Conservation (phyloP, 176 grass and related monocot species). For the Triticum dicoccoides region DNA sequence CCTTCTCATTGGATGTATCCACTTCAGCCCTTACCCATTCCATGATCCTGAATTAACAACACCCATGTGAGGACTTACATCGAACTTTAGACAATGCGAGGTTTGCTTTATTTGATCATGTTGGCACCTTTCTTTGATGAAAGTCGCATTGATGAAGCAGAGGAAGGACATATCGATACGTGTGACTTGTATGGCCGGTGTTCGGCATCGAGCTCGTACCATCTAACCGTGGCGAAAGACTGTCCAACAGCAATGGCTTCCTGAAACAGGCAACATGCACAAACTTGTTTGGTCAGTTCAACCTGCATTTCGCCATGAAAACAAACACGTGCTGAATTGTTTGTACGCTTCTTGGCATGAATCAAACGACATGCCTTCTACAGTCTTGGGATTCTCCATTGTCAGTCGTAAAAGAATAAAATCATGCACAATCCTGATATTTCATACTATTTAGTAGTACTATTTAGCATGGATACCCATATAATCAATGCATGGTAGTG, state of each 20-base stretch:
- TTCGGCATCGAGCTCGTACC: conserved; percentile 49
- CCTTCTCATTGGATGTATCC: no score
- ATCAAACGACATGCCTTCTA: no score
- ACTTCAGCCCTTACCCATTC: no score
- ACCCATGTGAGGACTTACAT: no score
- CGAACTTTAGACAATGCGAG: no score
- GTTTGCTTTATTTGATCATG: no score
- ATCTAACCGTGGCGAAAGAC: conserved; percentile 79
- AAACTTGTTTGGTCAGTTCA: neutral
- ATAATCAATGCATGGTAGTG: neutral
- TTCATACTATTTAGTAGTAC: neutral
- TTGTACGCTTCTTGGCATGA: no score
- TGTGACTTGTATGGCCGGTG: no score
- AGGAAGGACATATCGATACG: no score
- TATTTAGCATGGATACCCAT: neutral
- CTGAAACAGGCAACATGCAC: conserved; percentile 40
- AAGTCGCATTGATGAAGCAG: no score
- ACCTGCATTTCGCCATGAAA: neutral
- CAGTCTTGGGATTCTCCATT: neutral
- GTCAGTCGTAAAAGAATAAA: neutral
- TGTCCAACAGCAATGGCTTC: conserved; percentile 91
- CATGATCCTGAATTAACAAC: no score
- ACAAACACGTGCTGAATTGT: neutral
- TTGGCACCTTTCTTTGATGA: no score
- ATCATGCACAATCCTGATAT: neutral